These are phyloP conservation scores for Scheffersomyces coipomensis DNA, from an alignment of 805 yeast genomes.

Conservation along the genomic window DNA sequence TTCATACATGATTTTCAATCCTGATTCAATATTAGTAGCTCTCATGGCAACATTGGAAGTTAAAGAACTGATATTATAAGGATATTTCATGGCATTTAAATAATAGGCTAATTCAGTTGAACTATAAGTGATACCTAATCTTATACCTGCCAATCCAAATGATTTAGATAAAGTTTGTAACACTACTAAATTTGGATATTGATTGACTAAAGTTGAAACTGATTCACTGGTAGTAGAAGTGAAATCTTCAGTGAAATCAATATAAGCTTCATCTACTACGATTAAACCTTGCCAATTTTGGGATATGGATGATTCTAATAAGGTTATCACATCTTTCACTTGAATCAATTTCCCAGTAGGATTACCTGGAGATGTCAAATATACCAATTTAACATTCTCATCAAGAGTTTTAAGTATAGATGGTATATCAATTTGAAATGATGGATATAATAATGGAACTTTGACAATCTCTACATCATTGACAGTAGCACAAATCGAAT, in stretches of 20 bases:
- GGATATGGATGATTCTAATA: slow-evolving; percentile 45
- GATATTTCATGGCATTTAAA: slow-evolving; percentile 90
- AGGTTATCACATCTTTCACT: slow-evolving; percentile 26
- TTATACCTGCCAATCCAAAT: slow-evolving; percentile 93
- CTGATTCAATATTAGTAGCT: slow-evolving; percentile 57
- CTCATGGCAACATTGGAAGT: slow-evolving; percentile 74
- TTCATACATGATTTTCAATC: slow-evolving; percentile 57
- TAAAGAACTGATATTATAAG: slow-evolving; percentile 85
- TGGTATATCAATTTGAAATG: slow-evolving; percentile 57
- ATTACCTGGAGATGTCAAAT: slow-evolving; percentile 94
- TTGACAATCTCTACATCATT: slow-evolving; percentile 80
- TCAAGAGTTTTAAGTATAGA: slow-evolving; percentile 62
- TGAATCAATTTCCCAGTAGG: slow-evolving; percentile 79
- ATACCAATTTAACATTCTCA: slow-evolving; percentile 65
- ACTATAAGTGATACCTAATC: slow-evolving; percentile 81
- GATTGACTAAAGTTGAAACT: slow-evolving; percentile 72
- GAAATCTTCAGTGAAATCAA: slow-evolving; percentile 60
- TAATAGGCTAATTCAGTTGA: slow-evolving; percentile 58
- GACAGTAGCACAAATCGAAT: slow-evolving; percentile 83
- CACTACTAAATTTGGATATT: slow-evolving; percentile 80
- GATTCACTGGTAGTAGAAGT: slow-evolving; percentile 36
- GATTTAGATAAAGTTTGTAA: slow-evolving; percentile 92
- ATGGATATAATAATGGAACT: slow-evolving; percentile 60
- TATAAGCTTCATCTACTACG: slow-evolving; percentile 92
- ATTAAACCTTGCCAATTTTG: slow-evolving; percentile 70